These are phyloP conservation scores for Heracleum sosnowskyi DNA, from an alignment of 129 eudicot species.

Conservation along the genomic window DNA sequence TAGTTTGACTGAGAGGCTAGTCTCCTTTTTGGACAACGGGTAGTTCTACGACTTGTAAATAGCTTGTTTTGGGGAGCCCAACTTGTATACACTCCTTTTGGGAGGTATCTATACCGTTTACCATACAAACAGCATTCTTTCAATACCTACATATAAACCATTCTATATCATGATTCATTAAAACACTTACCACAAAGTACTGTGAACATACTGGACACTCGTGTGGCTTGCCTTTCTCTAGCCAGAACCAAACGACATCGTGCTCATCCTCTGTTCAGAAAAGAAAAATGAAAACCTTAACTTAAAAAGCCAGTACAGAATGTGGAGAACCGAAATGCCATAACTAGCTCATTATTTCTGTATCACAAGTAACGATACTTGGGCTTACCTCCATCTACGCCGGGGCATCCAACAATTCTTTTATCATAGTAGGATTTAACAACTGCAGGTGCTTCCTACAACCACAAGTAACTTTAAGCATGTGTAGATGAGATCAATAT, in stretches of 20 bases:
- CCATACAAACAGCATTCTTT: neutral
- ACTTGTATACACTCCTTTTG: neutral
- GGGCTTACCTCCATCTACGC: constrained; percentile 86
- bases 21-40: neutral
- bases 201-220: constrained; percentile 98
- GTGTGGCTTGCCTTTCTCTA: constrained; percentile 83
- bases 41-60: neutral
- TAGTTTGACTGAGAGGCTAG: neutral
- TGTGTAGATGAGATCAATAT: constrained; percentile 6
- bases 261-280: constrained; percentile 77
- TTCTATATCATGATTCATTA: neutral
- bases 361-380: neutral
- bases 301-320: neutral
- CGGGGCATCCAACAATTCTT: constrained; percentile 97
- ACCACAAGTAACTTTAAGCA: constrained; percentile 10
- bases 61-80: neutral
- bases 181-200: constrained; percentile 65
- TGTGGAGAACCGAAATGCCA: neutral
- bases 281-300: neutral
- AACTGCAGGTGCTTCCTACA: constrained; percentile 87
- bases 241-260: constrained; percentile 99
- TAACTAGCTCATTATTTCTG: neutral
- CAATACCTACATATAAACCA: neutral
- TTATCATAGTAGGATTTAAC: constrained; percentile 73
- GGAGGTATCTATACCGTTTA: neutral